Percentiles rank a stretch among this genome's conserved stretches.
phyloP scores from a whole-genome alignment of 768 basidiomycete species.

The Coprinellus aureogranulatus region DNA sequence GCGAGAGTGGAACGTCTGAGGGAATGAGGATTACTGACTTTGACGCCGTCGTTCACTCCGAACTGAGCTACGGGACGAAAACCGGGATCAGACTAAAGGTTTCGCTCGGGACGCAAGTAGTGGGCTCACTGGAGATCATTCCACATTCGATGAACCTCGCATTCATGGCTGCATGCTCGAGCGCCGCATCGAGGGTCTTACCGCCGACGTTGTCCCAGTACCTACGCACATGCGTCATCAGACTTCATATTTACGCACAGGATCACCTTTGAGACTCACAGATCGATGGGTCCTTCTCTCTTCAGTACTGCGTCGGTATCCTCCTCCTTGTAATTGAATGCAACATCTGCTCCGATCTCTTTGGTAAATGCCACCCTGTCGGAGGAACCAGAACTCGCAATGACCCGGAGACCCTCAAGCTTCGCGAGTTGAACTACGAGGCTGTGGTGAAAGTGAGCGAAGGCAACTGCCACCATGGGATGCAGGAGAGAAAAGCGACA shows the following conservation, averaged over 20 bases:
- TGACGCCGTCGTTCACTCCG: constrained; percentile 39
- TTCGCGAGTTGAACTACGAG: too few relatives aligned
- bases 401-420: too few relatives aligned
- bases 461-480: too few relatives aligned
- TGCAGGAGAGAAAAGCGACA: too few relatives aligned
- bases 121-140: not conserved
- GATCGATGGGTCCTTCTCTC: constrained; percentile 52
- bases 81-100: not conserved
- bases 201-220: constrained; percentile 49
- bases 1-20: too few relatives aligned
- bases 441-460: too few relatives aligned
- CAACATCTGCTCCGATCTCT: constrained; percentile 51
- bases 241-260: not conserved
- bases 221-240: not conserved
- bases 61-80: constrained; percentile 30
- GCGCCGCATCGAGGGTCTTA: constrained; percentile 32
- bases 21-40: constrained; percentile 11
- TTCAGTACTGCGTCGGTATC: constrained; percentile 42
- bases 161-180: constrained; percentile 32
- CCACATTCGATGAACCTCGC: constrained; percentile 41
- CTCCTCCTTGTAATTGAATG: constrained; percentile 62
- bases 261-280: constrained; percentile 28
- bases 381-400: too few relatives aligned
- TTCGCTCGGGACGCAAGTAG: too few relatives aligned
- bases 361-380: too few relatives aligned